phyloP scores from a whole-genome alignment of 2,329 filamentous ascomycete genomes.

The Myriosclerotinia duriaeana region DNA sequence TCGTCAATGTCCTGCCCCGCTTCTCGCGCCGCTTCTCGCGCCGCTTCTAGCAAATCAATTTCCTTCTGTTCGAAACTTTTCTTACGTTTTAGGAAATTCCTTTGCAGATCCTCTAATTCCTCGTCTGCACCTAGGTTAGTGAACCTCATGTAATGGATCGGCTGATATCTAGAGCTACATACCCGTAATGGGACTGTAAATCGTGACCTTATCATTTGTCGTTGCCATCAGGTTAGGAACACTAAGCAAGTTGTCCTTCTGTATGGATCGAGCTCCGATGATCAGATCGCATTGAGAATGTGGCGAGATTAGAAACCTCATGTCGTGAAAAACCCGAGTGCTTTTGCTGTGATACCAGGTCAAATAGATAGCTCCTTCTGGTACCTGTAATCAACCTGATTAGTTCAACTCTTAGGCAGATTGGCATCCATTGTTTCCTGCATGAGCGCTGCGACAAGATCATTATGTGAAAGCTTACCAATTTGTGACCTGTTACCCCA shows the following conservation, averaged over 20 bases:
- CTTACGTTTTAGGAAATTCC: fast-evolving
- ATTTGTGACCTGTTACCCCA: slow-evolving; percentile 26
- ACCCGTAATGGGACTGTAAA: fast-evolving
- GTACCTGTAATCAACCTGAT: background rate
- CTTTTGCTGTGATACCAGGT: slow-evolving; percentile 29
- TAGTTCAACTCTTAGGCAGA: background rate
- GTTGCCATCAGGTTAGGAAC: slow-evolving; percentile 26
- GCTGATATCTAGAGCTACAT: background rate
- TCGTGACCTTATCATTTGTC: background rate
- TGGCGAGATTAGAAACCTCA: slow-evolving; percentile 30
- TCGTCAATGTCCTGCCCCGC: background rate
- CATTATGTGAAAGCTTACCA: background rate
- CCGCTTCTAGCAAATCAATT: background rate
- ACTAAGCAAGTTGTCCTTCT: slow-evolving; percentile 24
- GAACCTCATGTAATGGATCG: background rate
- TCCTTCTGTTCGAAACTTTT: background rate
- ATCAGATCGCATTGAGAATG: slow-evolving; percentile 27
- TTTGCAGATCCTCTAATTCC: background rate
- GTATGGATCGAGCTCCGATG: slow-evolving; percentile 29
- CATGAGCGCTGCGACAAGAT: background rate
- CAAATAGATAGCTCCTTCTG: slow-evolving; percentile 29
- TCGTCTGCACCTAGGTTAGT: background rate
- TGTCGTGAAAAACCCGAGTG: slow-evolving; percentile 31
- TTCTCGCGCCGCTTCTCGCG: background rate
- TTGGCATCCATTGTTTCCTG: background rate